phyloP scores from a whole-genome alignment of 164 flowering plant genomes.

The Vitis amurensis region DNA sequence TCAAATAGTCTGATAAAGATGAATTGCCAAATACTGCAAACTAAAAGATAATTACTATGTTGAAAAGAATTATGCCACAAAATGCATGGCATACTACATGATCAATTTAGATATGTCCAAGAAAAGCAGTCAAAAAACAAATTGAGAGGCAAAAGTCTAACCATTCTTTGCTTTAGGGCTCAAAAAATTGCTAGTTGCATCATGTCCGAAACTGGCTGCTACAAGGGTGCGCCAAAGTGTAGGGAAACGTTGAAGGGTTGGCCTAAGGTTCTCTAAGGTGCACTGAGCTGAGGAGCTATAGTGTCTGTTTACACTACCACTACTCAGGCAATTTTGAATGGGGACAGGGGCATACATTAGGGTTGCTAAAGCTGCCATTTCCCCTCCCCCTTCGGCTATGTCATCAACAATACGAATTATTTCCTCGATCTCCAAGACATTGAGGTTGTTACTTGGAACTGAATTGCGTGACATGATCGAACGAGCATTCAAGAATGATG shows the following conservation, averaged over 20 bases:
- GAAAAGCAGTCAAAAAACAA: background rate
- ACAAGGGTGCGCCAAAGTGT: constrained; percentile 85
- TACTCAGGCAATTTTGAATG: constrained; percentile 73
- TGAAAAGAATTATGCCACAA: background rate
- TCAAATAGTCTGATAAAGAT: constrained; percentile 67
- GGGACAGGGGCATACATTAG: constrained; percentile 87
- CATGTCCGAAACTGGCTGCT: constrained; percentile 82
- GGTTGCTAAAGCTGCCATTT: constrained; percentile 95
- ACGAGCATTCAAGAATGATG: constrained; percentile 89
- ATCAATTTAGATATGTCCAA: background rate
- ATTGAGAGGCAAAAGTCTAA: constrained; percentile 18
- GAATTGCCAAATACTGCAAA: constrained; percentile 51
- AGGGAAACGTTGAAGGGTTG: constrained; percentile 77
- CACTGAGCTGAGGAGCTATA: constrained; percentile 80
- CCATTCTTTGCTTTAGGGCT: constrained; percentile 53
- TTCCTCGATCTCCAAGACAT: constrained; percentile 63
- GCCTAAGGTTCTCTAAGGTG: constrained; percentile 89
- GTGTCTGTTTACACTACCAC: constrained; percentile 82
- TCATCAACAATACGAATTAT: constrained; percentile 84
- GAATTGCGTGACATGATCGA: constrained; percentile 53
- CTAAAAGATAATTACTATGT: constrained; percentile 1
- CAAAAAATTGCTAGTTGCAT: constrained; percentile 41
- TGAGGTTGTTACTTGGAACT: constrained; percentile 40
- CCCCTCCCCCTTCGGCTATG: constrained; percentile 97
- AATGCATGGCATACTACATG: background rate